Evolutionary conservation across 371 early-diverging fungal genomes (phyloP).

Genomic region (Mucor plumbeus): DNA sequence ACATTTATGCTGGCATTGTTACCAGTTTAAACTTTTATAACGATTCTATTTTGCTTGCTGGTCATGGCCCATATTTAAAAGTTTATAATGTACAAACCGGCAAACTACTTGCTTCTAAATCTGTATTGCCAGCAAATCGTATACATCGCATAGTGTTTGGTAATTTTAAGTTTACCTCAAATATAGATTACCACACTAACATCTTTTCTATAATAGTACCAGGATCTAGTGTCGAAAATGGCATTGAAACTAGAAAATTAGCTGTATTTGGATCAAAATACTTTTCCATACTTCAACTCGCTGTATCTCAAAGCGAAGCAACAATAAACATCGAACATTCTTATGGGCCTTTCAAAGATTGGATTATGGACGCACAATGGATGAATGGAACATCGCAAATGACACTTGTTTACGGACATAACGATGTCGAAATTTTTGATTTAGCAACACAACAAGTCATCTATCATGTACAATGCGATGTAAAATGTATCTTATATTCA

Average conservation of each 20-base stretch:
- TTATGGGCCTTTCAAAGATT: slow-evolving; percentile 57
- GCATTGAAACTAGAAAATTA: slow-evolving; percentile 19
- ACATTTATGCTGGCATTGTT: slow-evolving; percentile 56
- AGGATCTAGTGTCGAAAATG: not conserved
- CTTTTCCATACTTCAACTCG: slow-evolving; percentile 31
- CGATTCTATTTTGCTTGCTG: slow-evolving; percentile 57
- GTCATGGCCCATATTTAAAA: slow-evolving; percentile 67
- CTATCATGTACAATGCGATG: slow-evolving; percentile 55
- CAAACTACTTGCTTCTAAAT: slow-evolving; percentile 39
- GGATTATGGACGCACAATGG: slow-evolving; percentile 80
- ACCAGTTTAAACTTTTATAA: slow-evolving; percentile 62
- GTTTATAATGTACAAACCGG: slow-evolving; percentile 56
- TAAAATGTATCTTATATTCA: slow-evolving; percentile 72
- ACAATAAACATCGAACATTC: slow-evolving; percentile 17
- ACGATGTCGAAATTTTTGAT: slow-evolving; percentile 66
- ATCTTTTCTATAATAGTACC: not conserved
- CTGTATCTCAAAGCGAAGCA: slow-evolving; percentile 12
- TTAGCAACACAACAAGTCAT: slow-evolving; percentile 28
- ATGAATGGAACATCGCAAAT: slow-evolving; percentile 42
- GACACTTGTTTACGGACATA: slow-evolving; percentile 80
- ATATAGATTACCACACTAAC: not conserved
- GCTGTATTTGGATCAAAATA: slow-evolving; percentile 55
- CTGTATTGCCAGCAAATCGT: slow-evolving; percentile 51
- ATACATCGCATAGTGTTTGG: slow-evolving; percentile 65
- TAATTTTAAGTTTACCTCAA: slow-evolving; percentile 19